Base-by-base conservation (phyloP, 306 rosid genomes). In the Gastrolobium villosum region DNA sequence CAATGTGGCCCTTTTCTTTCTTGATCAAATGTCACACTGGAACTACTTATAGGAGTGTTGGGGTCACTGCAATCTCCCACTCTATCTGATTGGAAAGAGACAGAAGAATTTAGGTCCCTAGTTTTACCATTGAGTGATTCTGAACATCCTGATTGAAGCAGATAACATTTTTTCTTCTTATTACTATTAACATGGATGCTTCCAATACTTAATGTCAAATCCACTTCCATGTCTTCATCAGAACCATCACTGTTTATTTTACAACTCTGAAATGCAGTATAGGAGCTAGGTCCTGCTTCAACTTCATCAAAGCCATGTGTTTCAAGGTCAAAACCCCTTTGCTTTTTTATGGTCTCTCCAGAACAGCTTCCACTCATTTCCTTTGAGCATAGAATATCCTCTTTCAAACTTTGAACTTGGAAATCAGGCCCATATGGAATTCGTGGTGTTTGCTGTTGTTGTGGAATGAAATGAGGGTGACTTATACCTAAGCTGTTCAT, bases 341-440 rank as follows among this genome's bases (percentile, higher is more conserved):
- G 79, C 52, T 70, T 70, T 81, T 83, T 89, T 65, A 60, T 85
- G 43, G 70, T 84, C 41, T 87, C 98, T 54, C 86, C 94, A 0
- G 96, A 91, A 83, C 91, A 88, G 66, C 98, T 93, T 65, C 94
- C 96, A 84, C 97, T 92, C 14, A 87, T 74, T 80, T 95, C 98
- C 70, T 89, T 88, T 26, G 86, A 82, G 72, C 65, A 76, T n/a
- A 78, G 57, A 40, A 20, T 20, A 20, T 88, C 94, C 14, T 87
- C 90, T 82, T 84, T 85, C 80, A 86, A 61, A 46, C 85, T 84
- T n/a, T 52, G 88, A 48, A 83, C 80, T 34, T 77, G 83, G 64
- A 87, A 65, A 75, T 75, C 83, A 9, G 84, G 54, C 5, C 78
- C 87, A 52, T 74, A 65, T 39, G 77, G 43, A 46, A 36, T 61